Conservation (phyloP, 2,329 filamentous ascomycete genomes). For the Rhexocercosporidium sp. region DNA sequence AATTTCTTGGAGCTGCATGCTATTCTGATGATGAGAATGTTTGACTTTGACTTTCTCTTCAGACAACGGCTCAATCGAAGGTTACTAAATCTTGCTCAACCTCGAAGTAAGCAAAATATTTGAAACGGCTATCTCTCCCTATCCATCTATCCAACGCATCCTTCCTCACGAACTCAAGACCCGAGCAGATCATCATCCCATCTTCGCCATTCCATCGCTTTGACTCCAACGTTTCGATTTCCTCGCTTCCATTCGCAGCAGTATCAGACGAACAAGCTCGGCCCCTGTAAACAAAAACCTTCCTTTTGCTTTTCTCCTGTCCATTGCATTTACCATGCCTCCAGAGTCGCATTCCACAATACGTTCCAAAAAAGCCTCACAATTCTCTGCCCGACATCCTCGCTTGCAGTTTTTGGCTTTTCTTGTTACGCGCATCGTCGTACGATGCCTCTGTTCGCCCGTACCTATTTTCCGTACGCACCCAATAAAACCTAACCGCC, state of each 20-base stretch:
- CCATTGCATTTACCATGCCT: neutral
- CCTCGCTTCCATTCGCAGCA: neutral
- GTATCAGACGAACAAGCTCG: neutral
- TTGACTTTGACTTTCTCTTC: too few relatives aligned
- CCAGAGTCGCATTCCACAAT: neutral
- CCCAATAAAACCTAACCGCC: neutral
- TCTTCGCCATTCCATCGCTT: neutral
- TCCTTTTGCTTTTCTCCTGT: neutral
- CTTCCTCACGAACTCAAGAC: neutral
- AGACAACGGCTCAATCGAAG: too few relatives aligned
- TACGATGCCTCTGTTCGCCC: neutral
- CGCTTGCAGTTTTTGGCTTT: neutral
- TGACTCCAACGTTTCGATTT: neutral
- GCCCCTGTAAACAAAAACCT: neutral
- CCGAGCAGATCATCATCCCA: neutral
- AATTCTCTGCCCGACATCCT: too few relatives aligned
- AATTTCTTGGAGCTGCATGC: neutral
- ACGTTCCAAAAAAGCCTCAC: neutral
- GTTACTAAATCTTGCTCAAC: too few relatives aligned
- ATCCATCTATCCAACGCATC: neutral
- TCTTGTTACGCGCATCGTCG: neutral
- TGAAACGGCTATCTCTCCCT: neutral
- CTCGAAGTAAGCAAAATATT: too few relatives aligned
- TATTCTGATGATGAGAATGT: neutral
- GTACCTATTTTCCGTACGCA: neutral